These are phyloP conservation scores for Colletotrichum sidae DNA, from an alignment of 2,329 filamentous ascomycete genomes.

Conservation along the genomic window DNA sequence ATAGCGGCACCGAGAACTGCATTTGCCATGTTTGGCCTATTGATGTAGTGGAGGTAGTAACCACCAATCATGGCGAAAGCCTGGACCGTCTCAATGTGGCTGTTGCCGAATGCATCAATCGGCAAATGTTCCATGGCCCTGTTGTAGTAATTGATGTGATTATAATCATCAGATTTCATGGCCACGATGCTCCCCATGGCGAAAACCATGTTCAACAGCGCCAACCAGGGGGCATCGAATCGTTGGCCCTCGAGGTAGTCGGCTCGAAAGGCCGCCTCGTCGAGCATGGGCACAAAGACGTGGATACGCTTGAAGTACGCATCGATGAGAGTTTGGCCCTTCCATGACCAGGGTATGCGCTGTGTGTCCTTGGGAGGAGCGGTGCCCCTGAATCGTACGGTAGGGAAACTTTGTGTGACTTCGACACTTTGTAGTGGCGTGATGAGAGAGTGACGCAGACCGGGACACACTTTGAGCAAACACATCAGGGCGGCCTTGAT, in stretches of 20 bases:
- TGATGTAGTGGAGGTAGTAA: conserved; percentile 83
- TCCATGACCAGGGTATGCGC: conserved; percentile 68
- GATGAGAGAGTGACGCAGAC: conserved; percentile 57
- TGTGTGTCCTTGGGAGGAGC: conserved; percentile 58
- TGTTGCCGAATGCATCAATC: conserved; percentile 73
- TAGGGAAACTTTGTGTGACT: conserved; percentile 58
- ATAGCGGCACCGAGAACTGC: conserved; percentile 77
- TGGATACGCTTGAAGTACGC: conserved; percentile 83
- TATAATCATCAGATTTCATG: conserved; percentile 72
- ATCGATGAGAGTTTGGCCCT: conserved; percentile 76
- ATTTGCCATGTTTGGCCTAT: conserved; percentile 81
- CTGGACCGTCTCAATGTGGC: conserved; percentile 77
- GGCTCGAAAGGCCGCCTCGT: conserved; percentile 75
- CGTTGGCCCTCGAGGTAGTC: conserved; percentile 66
- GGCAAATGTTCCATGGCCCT: conserved; percentile 74
- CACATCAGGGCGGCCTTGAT: conserved; percentile 81
- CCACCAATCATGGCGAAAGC: conserved; percentile 78
- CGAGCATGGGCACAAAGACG: conserved; percentile 78
- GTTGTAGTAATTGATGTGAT: conserved; percentile 77
- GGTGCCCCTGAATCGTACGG: conserved; percentile 55
- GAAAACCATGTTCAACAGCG: conserved; percentile 80
- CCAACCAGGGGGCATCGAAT: conserved; percentile 77
- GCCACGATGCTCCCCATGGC: conserved; percentile 79
- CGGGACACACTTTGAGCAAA: conserved; percentile 69
- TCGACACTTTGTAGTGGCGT: conserved; percentile 60